phyloP scores from a whole-genome alignment of 2,329 filamentous ascomycete species.

The Talaromyces amestolkiae region DNA sequence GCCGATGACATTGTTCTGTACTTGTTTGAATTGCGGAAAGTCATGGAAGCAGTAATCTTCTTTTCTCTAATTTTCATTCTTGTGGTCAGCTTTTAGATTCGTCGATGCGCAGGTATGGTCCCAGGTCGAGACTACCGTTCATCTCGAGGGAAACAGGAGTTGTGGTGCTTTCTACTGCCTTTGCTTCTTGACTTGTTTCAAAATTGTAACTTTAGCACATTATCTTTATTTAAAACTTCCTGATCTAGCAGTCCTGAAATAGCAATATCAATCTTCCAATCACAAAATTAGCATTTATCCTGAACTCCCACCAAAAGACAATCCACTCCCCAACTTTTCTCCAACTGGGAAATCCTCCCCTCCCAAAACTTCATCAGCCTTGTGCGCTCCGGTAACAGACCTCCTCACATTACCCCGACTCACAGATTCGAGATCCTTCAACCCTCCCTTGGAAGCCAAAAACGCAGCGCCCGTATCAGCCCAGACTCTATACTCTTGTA shows the following conservation, averaged over 20 bases:
- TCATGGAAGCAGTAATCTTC: constrained; percentile 44
- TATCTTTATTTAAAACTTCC: background rate
- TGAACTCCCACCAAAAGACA: constrained; percentile 26
- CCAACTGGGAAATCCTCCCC: constrained; percentile 14
- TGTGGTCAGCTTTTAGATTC: background rate
- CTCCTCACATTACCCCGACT: constrained; percentile 12
- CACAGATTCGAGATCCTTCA: constrained; percentile 20
- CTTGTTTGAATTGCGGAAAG: constrained; percentile 49
- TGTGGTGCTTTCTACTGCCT: constrained; percentile 3
- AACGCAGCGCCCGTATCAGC: constrained; percentile 47
- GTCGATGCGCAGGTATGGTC: constrained; percentile 2
- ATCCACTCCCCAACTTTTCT: constrained; percentile 24
- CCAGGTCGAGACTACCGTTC: constrained; percentile 19
- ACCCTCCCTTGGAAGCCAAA: constrained; percentile 34
- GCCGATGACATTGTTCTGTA: constrained; percentile 59
- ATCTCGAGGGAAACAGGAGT: constrained; percentile 17
- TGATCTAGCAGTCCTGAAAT: background rate
- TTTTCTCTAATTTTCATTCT: background rate
- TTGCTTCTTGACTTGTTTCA: background rate
- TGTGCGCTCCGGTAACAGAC: constrained; percentile 15
- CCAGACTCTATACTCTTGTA: constrained; percentile 45
- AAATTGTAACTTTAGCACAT: constrained; percentile 16
- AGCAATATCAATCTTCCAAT: background rate
- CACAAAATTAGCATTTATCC: background rate
- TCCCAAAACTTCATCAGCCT: constrained; percentile 9